phyloP scores from a whole-genome alignment of 345 rosid genomes.

The Bretschneidera sinensis region DNA sequence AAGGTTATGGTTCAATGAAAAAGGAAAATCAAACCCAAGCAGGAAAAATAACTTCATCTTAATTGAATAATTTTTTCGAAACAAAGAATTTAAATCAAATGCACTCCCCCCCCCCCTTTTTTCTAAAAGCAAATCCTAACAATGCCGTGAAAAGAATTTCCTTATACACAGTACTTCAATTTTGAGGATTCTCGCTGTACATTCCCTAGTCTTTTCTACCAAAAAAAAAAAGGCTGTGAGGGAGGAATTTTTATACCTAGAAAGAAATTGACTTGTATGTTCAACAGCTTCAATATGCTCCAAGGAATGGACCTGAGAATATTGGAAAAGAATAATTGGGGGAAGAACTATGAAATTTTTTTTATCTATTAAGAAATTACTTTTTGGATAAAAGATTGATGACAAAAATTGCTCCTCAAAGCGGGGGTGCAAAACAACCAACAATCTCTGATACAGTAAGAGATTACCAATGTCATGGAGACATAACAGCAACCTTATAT shows the following conservation, averaged over 20 bases:
- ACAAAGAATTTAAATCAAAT: too few species aligned
- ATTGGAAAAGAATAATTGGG: slow-evolving; percentile 22
- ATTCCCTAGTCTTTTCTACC: too few species aligned
- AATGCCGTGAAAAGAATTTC: too few species aligned
- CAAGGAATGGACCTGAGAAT: slow-evolving; percentile 68
- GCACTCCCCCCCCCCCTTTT: too few species aligned
- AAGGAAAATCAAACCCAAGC: too few species aligned
- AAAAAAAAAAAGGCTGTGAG: too few species aligned
- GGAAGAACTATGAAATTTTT: slow-evolving; percentile 3
- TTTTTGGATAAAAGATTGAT: not conserved
- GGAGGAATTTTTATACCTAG: slow-evolving; percentile 40
- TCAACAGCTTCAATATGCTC: slow-evolving; percentile 82
- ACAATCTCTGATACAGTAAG: not conserved
- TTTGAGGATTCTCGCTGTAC: too few species aligned
- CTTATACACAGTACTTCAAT: too few species aligned
- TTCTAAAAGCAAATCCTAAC: too few species aligned
- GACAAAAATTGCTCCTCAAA: not conserved
- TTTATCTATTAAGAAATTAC: slow-evolving; percentile 4
- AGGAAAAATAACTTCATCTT: too few species aligned
- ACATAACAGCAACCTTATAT: slow-evolving; percentile 6
- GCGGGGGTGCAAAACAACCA: slow-evolving; percentile 1
- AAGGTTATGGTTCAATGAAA: too few species aligned
- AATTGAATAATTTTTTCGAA: too few species aligned
- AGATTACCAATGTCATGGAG: not conserved
- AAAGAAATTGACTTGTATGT: slow-evolving; percentile 58